Evolutionary conservation across 768 basidiomycete species (phyloP).

Genomic region (Boletales sp.): DNA sequence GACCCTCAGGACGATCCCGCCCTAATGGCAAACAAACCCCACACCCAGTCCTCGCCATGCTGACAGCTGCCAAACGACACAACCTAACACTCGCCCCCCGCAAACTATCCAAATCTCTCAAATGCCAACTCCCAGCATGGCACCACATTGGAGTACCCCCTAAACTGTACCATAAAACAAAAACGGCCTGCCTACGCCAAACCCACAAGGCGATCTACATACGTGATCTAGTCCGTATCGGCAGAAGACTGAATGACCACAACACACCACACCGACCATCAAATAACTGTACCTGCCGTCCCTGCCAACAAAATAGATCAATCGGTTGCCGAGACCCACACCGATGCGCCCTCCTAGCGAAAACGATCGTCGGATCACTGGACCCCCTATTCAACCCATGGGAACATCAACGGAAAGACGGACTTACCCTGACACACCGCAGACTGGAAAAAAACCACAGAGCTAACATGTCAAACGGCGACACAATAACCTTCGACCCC

Average conservation of each 20-base stretch:
- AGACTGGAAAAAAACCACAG: too few species aligned
- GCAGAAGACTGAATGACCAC: too few species aligned
- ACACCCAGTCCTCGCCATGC: too few species aligned
- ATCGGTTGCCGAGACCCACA: not conserved
- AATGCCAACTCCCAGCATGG: constrained; percentile 1
- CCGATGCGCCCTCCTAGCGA: not conserved
- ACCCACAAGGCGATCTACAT: not conserved
- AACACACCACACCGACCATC: not conserved
- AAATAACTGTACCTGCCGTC: not conserved
- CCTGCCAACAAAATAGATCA: not conserved
- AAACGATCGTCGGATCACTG: not conserved
- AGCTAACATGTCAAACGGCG: too few species aligned
- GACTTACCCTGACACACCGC: too few species aligned
- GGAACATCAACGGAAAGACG: not conserved
- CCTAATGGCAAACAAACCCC: not conserved
- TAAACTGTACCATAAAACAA: not conserved
- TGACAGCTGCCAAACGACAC: too few species aligned
- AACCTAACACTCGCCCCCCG: too few species aligned
- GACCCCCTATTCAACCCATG: not conserved
- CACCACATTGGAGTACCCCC: not conserved
- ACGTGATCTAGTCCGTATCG: not conserved
- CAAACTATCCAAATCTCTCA: too few species aligned
- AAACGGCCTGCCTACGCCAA: not conserved
- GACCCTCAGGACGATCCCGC: not conserved
- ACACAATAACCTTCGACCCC: too few species aligned